These are phyloP conservation scores for Gossypium arboreum DNA, from an alignment of 345 rosid species.

Conservation along the genomic window DNA sequence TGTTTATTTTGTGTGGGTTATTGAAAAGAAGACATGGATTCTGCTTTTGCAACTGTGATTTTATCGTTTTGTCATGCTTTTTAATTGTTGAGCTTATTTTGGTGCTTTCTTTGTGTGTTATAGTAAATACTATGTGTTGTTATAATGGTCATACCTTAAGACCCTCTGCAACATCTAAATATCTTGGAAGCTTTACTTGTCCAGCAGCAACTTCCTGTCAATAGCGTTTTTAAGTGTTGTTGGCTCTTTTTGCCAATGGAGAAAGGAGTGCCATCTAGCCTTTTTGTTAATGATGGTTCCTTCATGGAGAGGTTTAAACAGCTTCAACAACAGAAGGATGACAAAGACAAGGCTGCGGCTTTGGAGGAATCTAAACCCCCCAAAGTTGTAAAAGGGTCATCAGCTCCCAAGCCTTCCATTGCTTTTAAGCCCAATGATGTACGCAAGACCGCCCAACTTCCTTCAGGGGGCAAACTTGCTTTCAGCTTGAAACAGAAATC, in stretches of 20 bases:
- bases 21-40: not conserved
- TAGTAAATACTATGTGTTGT: not conserved
- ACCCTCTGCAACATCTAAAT: constrained; percentile 32
- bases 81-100: not conserved
- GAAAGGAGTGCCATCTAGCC: constrained; percentile 64
- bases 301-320: constrained; percentile 99
- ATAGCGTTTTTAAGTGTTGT: constrained; percentile 23
- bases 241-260: constrained; percentile 53
- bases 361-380: constrained; percentile 66
- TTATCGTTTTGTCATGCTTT: not conserved
- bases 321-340: constrained; percentile 80
- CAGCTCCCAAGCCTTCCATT: constrained; percentile 39
- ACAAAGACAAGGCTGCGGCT: constrained; percentile 25
- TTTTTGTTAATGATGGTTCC: constrained; percentile 94
- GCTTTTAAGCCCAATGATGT: constrained; percentile 32
- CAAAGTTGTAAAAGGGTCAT: constrained; percentile 45
- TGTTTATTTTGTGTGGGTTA: not conserved
- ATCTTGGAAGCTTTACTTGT: constrained; percentile 54
- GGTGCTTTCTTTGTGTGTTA: not conserved
- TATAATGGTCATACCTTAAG: not conserved
- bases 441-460: constrained; percentile 32
- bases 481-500: constrained; percentile 97
- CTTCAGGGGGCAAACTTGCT: constrained; percentile 81
- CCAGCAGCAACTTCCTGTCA: constrained; percentile 42
- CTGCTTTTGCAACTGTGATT: not conserved